phyloP scores from a whole-genome alignment of 139 green algal genomes.

The Auxenochlorella protothecoides region DNA sequence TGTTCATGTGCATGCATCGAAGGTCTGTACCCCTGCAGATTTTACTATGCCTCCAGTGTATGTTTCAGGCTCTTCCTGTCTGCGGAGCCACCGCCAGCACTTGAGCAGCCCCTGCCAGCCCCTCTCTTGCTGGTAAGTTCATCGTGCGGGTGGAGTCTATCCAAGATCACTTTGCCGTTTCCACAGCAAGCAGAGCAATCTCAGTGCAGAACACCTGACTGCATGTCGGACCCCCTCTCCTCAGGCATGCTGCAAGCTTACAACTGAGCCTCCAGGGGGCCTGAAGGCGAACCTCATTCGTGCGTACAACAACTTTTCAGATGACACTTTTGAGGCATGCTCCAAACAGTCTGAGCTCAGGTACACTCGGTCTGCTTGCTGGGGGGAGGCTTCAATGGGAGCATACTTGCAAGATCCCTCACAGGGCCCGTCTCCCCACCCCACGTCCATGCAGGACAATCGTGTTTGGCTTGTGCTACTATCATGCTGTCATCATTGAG shows the following conservation, averaged over 20 bases:
- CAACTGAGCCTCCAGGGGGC: slow-evolving; percentile 83
- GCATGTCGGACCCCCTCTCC: too few species aligned
- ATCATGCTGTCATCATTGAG: slow-evolving; percentile 80
- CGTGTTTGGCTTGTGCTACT: slow-evolving; percentile 85
- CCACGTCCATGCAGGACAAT: slow-evolving; percentile 31
- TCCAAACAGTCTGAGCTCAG: slow-evolving; percentile 73
- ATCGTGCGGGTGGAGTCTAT: too few species aligned
- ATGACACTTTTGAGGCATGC: slow-evolving; percentile 80
- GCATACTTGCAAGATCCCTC: too few species aligned
- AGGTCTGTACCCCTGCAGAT: too few species aligned
- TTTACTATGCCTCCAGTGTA: neutral
- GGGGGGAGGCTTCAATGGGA: too few species aligned
- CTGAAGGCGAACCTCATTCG: slow-evolving; percentile 65
- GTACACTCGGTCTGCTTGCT: neutral
- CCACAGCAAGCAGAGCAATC: too few species aligned
- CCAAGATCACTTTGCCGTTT: too few species aligned
- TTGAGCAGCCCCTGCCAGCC: slow-evolving; percentile 75
- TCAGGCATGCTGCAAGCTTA: slow-evolving; percentile 53
- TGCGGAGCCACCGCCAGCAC: slow-evolving; percentile 70
- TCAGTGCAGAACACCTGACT: too few species aligned
- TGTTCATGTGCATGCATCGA: too few species aligned
- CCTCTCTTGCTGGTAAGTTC: slow-evolving; percentile 58
- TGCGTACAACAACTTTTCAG: slow-evolving; percentile 68
- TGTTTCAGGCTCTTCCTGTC: slow-evolving; percentile 73
- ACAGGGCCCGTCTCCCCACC: too few species aligned